Conservation (phyloP, 1,139 yeast species). For the Scheffersomyces parashehatae region DNA sequence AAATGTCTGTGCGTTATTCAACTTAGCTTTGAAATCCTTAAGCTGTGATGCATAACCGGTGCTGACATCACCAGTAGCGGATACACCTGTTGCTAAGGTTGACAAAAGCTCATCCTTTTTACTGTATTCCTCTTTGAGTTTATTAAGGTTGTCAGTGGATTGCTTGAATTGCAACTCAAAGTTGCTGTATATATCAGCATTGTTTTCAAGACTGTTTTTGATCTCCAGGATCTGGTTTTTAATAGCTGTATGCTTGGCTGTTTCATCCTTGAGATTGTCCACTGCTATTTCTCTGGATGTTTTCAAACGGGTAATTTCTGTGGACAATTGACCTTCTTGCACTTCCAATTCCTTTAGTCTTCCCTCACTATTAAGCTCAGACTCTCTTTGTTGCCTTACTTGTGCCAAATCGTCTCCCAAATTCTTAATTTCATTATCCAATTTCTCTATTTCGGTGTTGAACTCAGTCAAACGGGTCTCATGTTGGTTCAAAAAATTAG, state of each 20-base stretch:
- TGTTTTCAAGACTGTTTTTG: slow-evolving; percentile 26
- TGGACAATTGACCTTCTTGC: slow-evolving; percentile 57
- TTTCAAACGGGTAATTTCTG: slow-evolving; percentile 66
- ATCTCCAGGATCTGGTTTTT: slow-evolving; percentile 17
- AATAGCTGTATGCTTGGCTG: slow-evolving; percentile 15
- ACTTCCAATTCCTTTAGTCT: slow-evolving; percentile 61
- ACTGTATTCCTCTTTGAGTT: slow-evolving; percentile 50
- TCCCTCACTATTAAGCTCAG: slow-evolving; percentile 65
- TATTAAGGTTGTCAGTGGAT: slow-evolving; percentile 43
- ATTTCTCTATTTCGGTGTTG: slow-evolving; percentile 40
- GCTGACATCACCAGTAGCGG: slow-evolving; percentile 71
- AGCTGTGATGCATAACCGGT: slow-evolving; percentile 77
- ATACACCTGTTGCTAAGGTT: slow-evolving; percentile 86
- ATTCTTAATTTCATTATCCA: slow-evolving; percentile 55
- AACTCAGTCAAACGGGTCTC: slow-evolving; percentile 37
- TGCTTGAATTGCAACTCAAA: slow-evolving; percentile 40
- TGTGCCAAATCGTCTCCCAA: slow-evolving; percentile 63
- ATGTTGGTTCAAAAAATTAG: slow-evolving; percentile 37
- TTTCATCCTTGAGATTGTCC: slow-evolving; percentile 57
- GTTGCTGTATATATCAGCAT: slow-evolving; percentile 24
- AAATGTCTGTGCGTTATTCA: slow-evolving; percentile 55
- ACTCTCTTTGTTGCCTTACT: slow-evolving; percentile 55
- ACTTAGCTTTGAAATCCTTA: slow-evolving; percentile 59
- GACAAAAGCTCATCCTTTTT: slow-evolving; percentile 79
- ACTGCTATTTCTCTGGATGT: slow-evolving; percentile 61